Percentiles rank a stretch among this genome's conserved stretches.
These are phyloP conservation scores for Leishmania lainsoni DNA, from an alignment of 208 protist genomes.

Conservation along the genomic window DNA sequence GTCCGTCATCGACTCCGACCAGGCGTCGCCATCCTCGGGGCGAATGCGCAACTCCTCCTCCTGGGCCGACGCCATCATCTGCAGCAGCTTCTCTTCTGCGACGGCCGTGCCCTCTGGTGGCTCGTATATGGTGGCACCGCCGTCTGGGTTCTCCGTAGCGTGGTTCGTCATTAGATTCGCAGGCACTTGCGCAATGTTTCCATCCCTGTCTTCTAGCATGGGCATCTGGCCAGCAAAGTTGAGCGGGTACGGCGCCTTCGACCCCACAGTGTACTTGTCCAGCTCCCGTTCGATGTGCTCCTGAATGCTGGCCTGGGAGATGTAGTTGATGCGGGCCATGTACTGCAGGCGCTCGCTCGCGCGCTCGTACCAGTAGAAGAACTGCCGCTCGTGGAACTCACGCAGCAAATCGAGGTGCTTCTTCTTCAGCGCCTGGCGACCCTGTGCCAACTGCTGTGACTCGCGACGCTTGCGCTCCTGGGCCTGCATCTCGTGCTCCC, in stretches of 20 bases:
- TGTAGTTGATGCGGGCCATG: slow-evolving; percentile 88
- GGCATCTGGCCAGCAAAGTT: slow-evolving; percentile 93
- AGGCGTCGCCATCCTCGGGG: slow-evolving; percentile 46
- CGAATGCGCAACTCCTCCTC: slow-evolving; percentile 74
- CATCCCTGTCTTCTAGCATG: slow-evolving; percentile 82
- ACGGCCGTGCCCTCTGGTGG: slow-evolving; percentile 56
- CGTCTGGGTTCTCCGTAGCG: slow-evolving; percentile 69
- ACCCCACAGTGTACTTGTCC: slow-evolving; percentile 86
- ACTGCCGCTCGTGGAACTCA: slow-evolving; percentile 91
- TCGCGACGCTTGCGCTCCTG: slow-evolving; percentile 87
- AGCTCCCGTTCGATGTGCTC: slow-evolving; percentile 90
- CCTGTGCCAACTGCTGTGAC: slow-evolving; percentile 70
- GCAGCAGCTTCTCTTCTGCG: slow-evolving; percentile 79
- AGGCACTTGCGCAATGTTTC: slow-evolving; percentile 82
- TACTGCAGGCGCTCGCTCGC: slow-evolving; percentile 91
- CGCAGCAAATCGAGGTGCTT: slow-evolving; percentile 91
- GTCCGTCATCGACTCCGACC: slow-evolving; percentile 74
- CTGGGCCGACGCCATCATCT: slow-evolving; percentile 77
- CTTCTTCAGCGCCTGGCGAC: slow-evolving; percentile 82
- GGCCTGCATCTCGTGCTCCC: slow-evolving; percentile 91
- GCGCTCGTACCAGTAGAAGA: slow-evolving; percentile 93
- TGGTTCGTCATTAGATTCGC: slow-evolving; percentile 76
- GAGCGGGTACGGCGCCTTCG: slow-evolving; percentile 73
- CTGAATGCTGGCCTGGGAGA: slow-evolving; percentile 67
- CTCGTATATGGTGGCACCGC: slow-evolving; percentile 60